These are phyloP conservation scores for Waltergamsia citrina DNA, from an alignment of 2,329 filamentous ascomycete species.

Conservation along the genomic window DNA sequence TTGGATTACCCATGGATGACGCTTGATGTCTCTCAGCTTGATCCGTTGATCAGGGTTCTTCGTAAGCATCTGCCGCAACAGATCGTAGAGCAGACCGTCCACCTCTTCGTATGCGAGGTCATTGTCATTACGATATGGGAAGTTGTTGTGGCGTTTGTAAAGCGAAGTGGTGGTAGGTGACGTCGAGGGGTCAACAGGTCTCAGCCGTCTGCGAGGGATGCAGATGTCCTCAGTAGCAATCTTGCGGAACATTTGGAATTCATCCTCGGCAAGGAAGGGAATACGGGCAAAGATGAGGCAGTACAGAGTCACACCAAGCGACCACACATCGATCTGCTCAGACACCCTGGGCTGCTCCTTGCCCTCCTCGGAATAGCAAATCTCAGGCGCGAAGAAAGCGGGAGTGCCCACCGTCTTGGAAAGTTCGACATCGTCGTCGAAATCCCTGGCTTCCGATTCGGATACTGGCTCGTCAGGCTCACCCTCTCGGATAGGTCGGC, in stretches of 20 bases:
- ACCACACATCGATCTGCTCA: slow-evolving; percentile 95
- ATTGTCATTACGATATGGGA: slow-evolving; percentile 65
- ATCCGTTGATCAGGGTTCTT: slow-evolving; percentile 90
- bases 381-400: slow-evolving; percentile 92
- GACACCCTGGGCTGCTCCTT: slow-evolving; percentile 68
- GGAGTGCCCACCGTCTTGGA: slow-evolving; percentile 97
- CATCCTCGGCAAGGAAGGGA: slow-evolving; percentile 85
- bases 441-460: slow-evolving; percentile 75
- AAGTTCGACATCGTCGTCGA: slow-evolving; percentile 91
- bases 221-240: slow-evolving; percentile 92
- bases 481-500: slow-evolving; percentile 74
- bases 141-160: slow-evolving; percentile 47
- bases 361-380: slow-evolving; percentile 79
- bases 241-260: slow-evolving; percentile 82
- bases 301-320: slow-evolving; percentile 89
- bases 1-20: slow-evolving; percentile 81
- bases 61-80: slow-evolving; percentile 68
- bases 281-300: slow-evolving; percentile 91
- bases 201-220: slow-evolving; percentile 74
- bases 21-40: slow-evolving; percentile 82
- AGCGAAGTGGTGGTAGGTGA: slow-evolving; percentile 44
- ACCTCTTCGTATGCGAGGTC: slow-evolving; percentile 80
- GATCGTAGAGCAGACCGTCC: slow-evolving; percentile 68
- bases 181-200: slow-evolving; percentile 57
- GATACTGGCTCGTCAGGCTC: slow-evolving; percentile 66